Base-by-base conservation (phyloP, 1,284 basidiomycete genomes). In the Cystobasidium slooffiae region DNA sequence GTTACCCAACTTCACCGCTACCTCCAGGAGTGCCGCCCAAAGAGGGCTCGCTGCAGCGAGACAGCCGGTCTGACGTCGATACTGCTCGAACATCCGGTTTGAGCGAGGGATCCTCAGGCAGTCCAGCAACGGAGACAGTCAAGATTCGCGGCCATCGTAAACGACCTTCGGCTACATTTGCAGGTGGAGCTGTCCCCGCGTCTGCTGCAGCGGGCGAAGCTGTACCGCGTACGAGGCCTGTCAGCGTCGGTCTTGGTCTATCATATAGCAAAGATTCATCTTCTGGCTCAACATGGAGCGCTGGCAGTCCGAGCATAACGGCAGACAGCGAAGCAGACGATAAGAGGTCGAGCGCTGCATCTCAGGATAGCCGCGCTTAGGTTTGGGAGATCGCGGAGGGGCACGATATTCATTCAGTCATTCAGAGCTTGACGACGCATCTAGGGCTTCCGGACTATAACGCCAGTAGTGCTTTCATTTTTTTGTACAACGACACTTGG, bases 71-170 rank as follows among this genome's bases (percentile, higher is more conserved):
- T 6, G 72, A 76, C 59, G 55, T 76, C 12, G 55, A 75, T 51
- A 47, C 67, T 39, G 76, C 75, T 3, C 49, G 59, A 37, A 46
- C 56, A 4, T 72, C 66, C 9, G 77, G 77, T 3, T 75, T 78
- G 41, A 78, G 78, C 3, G 78, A 78, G 12, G 47, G 51, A 43
- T 43, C 62, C 22, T 24, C 37, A 6, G 62, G 31, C n/a, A 46
- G 53, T 55, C 62, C 70, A 9, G 22, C 49, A 1, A 24, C 10
- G 37, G 52, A 53, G 12, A 63, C 51, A 20, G 63, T 73, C 62
- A 65, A 66, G 24, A 52, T 73, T n/a, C 46, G 56, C 7, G 70
- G 70, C 7, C 70, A 73, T 55, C 37, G 70, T n/a, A 73, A 73
- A 52, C 37, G 53, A 41, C 70, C 70, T 47, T 73, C 70, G 2